Percentiles rank a stretch among this genome's conserved stretches.
Conservation (phyloP, 805 yeast species). For the Ogataea thermomethanolica region DNA sequence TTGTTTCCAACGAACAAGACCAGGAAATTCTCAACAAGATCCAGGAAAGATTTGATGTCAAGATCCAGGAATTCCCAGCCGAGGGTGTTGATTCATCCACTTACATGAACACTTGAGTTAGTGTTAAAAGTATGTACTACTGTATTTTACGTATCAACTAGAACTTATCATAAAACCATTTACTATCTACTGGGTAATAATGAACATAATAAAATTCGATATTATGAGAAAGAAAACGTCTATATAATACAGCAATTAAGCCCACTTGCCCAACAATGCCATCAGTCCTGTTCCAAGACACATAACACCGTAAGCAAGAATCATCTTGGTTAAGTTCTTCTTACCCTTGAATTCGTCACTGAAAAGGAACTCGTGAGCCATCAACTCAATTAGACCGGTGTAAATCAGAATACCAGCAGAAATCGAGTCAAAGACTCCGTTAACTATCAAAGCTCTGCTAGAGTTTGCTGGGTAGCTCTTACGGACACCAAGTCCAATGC, state of each 20-base stretch:
- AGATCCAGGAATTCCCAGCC: slow-evolving; percentile 91
- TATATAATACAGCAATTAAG: slow-evolving; percentile 32
- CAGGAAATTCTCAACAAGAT: slow-evolving; percentile 86
- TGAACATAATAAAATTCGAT: no score
- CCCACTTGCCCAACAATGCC: slow-evolving; percentile 79
- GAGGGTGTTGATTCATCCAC: slow-evolving; percentile 98
- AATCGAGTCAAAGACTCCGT: slow-evolving; percentile 71
- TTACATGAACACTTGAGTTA: slow-evolving; percentile 82
- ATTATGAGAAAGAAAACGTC: neutral
- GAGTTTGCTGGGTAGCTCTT: slow-evolving; percentile 56
- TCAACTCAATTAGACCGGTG: slow-evolving; percentile 72
- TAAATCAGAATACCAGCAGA: slow-evolving; percentile 77
- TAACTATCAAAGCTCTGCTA: slow-evolving; percentile 55
- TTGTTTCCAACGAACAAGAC: slow-evolving; percentile 82
- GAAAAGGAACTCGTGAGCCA: slow-evolving; percentile 73
- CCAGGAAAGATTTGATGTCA: slow-evolving; percentile 96
- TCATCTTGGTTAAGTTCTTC: slow-evolving; percentile 48
- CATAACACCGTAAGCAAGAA: slow-evolving; percentile 50
- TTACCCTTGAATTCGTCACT: slow-evolving; percentile 62
- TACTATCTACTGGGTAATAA: no score
- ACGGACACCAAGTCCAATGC: slow-evolving; percentile 76
- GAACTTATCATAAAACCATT: neutral
- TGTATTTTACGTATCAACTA: slow-evolving; percentile 8
- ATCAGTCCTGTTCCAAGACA: slow-evolving; percentile 69
- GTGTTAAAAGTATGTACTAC: slow-evolving; percentile 5